phyloP scores from a whole-genome alignment of 2,329 filamentous ascomycete genomes.

The Cladosporium sp. region DNA sequence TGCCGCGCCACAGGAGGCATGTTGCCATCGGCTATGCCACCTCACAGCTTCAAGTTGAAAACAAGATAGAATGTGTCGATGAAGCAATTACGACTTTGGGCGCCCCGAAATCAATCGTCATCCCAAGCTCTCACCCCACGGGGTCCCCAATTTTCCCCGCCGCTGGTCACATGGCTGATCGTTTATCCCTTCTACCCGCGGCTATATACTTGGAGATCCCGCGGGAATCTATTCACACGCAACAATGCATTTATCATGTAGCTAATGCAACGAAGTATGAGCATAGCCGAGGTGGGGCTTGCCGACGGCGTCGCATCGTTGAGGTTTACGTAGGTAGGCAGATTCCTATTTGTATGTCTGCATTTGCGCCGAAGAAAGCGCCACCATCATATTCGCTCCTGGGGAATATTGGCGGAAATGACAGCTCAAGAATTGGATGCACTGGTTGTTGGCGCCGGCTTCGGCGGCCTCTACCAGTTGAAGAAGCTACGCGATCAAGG shows the following conservation, averaged over 20 bases:
- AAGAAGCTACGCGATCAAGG: slow-evolving; percentile 33
- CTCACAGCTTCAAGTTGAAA: too few species aligned
- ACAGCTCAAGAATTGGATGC: slow-evolving; percentile 15
- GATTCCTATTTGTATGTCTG: too few species aligned
- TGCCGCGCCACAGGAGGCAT: background rate
- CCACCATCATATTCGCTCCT: too few species aligned
- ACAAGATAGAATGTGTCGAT: too few species aligned
- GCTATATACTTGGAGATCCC: background rate
- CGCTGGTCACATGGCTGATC: background rate
- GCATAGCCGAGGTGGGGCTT: too few species aligned
- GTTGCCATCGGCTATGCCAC: background rate
- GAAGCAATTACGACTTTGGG: too few species aligned
- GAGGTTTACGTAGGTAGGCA: too few species aligned
- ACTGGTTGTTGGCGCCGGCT: slow-evolving; percentile 34
- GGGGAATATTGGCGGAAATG: too few species aligned
- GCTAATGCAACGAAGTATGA: too few species aligned
- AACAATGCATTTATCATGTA: too few species aligned
- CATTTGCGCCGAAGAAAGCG: too few species aligned
- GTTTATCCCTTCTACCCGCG: background rate
- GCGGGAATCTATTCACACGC: background rate
- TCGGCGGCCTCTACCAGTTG: slow-evolving; percentile 36
- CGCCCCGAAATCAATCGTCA: background rate
- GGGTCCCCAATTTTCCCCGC: background rate
- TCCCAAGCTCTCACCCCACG: background rate
- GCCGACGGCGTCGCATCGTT: too few species aligned